Evolutionary conservation across 177 flowering plant genomes (phyloP).

Genomic region (Vitis hybrid): DNA sequence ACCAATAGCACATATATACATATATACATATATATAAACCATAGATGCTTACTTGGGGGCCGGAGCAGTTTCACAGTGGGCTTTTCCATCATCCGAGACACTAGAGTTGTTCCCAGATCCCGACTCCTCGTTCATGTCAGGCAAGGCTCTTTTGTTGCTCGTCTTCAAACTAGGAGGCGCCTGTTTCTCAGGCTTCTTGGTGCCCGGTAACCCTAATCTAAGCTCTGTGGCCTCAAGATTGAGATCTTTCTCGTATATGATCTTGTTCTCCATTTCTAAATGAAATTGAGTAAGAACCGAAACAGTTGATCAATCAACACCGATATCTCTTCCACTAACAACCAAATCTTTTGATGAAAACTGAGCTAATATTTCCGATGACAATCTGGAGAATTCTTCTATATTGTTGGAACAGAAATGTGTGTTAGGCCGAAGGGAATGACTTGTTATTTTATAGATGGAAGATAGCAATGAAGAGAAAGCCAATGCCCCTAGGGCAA

Average conservation of each 20-base stretch:
- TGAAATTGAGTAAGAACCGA: too few relatives aligned
- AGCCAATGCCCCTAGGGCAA: too few relatives aligned
- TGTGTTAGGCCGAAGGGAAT: too few relatives aligned
- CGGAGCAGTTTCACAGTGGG: constrained; percentile 5
- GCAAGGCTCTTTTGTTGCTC: constrained; percentile 13
- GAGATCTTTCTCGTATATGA: constrained; percentile 25
- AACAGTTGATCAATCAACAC: background rate
- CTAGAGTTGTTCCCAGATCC: background rate
- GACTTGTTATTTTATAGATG: too few relatives aligned
- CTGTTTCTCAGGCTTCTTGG: background rate
- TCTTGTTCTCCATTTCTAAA: constrained; percentile 10
- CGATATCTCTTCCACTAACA: too few relatives aligned
- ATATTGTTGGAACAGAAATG: background rate
- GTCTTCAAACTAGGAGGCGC: background rate
- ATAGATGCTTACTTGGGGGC: background rate
- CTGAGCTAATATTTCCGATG: background rate
- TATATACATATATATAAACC: background rate
- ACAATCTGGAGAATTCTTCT: background rate
- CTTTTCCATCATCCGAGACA: background rate
- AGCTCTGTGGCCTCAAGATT: constrained; percentile 46
- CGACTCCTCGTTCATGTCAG: background rate
- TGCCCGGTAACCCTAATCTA: constrained; percentile 35
- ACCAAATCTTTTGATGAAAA: too few relatives aligned
- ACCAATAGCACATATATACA: background rate
- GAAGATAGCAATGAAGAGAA: too few relatives aligned